Conservation (phyloP, 306 rosid genomes). For the Lotus japonicus region DNA sequence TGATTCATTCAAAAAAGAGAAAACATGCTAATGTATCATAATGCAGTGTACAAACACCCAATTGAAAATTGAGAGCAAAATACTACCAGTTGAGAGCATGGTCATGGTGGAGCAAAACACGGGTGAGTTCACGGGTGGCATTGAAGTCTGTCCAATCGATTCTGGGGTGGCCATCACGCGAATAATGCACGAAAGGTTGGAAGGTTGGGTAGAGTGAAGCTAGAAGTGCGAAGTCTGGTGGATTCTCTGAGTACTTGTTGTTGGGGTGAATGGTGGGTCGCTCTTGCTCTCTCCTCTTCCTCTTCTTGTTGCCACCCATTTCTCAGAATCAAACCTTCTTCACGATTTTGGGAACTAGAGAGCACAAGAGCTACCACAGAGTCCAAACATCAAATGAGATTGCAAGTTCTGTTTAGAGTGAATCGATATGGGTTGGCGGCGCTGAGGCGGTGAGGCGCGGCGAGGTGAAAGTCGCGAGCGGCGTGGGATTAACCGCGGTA, state of each 20-base stretch:
- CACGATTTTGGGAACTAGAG: too few relatives aligned
- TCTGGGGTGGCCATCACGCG: constrained; percentile 31
- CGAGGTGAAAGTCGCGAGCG: too few relatives aligned
- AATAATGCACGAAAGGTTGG: constrained; percentile 37
- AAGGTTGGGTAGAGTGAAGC: constrained; percentile 82
- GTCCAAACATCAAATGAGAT: too few relatives aligned
- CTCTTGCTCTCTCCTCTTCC: constrained; percentile 27
- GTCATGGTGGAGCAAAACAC: constrained; percentile 31
- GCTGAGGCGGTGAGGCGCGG: too few relatives aligned
- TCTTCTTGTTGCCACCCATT: constrained; percentile 36
- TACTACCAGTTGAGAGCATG: constrained; percentile 36
- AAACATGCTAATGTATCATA: background rate
- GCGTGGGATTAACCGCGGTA: too few relatives aligned
- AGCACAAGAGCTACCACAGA: too few relatives aligned
- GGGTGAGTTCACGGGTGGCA: constrained; percentile 73
- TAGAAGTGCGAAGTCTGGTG: constrained; percentile 64
- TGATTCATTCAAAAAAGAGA: background rate
- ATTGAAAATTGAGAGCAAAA: background rate
- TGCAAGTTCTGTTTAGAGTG: too few relatives aligned
- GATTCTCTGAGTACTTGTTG: constrained; percentile 69
- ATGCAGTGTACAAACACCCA: background rate
- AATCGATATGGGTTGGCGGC: too few relatives aligned
- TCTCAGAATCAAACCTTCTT: background rate
- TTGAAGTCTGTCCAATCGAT: constrained; percentile 81
- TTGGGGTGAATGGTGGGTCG: constrained; percentile 47